phyloP scores from a whole-genome alignment of 2,329 filamentous ascomycete genomes.

The Fusarium burgessii region DNA sequence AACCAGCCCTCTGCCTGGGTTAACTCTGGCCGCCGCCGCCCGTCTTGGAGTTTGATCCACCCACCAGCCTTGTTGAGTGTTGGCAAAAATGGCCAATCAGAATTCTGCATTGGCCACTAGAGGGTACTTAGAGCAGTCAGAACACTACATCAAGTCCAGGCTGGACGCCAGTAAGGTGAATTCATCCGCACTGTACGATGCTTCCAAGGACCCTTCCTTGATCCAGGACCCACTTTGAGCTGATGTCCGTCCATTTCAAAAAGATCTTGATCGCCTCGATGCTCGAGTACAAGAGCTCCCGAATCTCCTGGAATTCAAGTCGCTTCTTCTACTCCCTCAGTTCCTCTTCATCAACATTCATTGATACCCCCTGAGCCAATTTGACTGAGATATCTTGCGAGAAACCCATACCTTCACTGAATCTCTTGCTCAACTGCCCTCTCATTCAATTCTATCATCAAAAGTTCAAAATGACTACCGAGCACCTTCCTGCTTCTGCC shows the following conservation, averaged over 20 bases:
- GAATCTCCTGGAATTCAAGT: constrained; percentile 3
- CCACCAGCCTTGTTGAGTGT: constrained; percentile 33
- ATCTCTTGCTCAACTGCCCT: neutral
- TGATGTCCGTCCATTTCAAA: constrained; percentile 23
- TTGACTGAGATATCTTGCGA: neutral
- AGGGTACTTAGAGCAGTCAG: constrained; percentile 17
- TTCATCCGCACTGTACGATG: constrained; percentile 24
- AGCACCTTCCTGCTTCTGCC: constrained; percentile 72
- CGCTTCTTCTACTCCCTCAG: constrained; percentile 1
- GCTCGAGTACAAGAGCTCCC: constrained; percentile 29
- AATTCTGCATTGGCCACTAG: neutral
- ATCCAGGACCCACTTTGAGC: constrained; percentile 25
- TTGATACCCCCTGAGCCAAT: neutral
- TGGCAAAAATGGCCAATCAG: constrained; percentile 21
- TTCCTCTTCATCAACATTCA: neutral
- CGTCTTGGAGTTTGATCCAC: constrained; percentile 36
- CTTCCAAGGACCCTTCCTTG: constrained; percentile 4
- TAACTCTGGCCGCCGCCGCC: constrained; percentile 18
- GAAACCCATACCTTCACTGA: neutral
- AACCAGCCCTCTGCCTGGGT: constrained; percentile 12
- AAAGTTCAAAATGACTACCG: constrained; percentile 71
- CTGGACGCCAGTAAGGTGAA: constrained; percentile 4
- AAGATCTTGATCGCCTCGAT: constrained; percentile 32
- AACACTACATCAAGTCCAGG: constrained; percentile 22
- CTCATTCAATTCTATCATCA: neutral